Evolutionary conservation across 768 basidiomycete genomes (phyloP), one percentile per base, ranked within the genome.

Genomic region (Suillus variegatus): DNA sequence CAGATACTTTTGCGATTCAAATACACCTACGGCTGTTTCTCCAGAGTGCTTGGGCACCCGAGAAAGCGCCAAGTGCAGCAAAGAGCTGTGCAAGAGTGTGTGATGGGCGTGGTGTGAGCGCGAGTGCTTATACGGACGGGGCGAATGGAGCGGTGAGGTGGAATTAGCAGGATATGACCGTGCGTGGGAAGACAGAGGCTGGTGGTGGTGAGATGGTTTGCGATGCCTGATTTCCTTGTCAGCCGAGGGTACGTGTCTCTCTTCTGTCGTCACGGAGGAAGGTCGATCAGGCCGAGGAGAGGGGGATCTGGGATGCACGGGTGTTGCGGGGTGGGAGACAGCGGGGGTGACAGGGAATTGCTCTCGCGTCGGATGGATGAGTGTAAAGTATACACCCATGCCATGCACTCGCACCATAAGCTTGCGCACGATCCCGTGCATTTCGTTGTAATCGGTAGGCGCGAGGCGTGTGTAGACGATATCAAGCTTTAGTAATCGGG

Each of bases 1-100:
- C 64, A 91, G 77, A 72, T 91, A 92, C 36, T 85, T 76, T 69
- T 91, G 86, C 3, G 85, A 85, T 77, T 92, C 91, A 65, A 92
- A 92, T 16, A 90, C 86, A 2, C 89, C 91, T 0, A 92, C 91
- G 0, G 84, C 84, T 36, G 81, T 77, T 70, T 91, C 88, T 18
- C 5, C 40, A 18, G 41, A 13, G 25, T 67, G 69, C 67, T 74
- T 79, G 38, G 72, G 65, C 12, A 67, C 64, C 38, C 70, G 77
- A 40, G 74, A 71, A 18, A 79, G 66, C 0, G 83, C 73, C 10
- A 81, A 64, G 61, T 81, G 80, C 44, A 82, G 71, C 22, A 84
- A 70, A 9, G 82, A 80, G 12, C 75, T 71, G 41, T 83, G 80
- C 6, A 82, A 46, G 22, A 67, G 43, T 12, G 75, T 73, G 49